Percentiles rank a stretch among this genome's conserved stretches.
phyloP scores from a whole-genome alignment of 2,329 filamentous ascomycete species.

The Aspergillus novoparasiticus region DNA sequence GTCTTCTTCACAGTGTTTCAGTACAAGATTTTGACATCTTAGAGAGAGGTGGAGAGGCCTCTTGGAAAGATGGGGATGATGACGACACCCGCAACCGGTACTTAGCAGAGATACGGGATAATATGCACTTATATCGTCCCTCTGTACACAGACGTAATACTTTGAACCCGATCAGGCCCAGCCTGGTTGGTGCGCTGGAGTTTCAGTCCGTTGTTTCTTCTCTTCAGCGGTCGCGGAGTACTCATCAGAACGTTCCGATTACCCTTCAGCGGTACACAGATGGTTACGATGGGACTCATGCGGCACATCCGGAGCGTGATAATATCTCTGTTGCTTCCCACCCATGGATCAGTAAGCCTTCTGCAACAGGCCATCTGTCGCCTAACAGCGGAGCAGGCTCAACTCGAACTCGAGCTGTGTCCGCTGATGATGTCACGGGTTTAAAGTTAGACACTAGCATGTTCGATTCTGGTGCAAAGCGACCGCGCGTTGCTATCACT shows the following conservation, averaged over 20 bases:
- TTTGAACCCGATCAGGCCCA: constrained; percentile 84
- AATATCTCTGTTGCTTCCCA: constrained; percentile 52
- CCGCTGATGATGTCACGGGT: constrained; percentile 58
- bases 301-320: constrained; percentile 49
- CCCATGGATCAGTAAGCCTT: constrained; percentile 35
- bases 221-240: constrained; percentile 77
- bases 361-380: constrained; percentile 28
- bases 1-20: constrained; percentile 53
- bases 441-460: constrained; percentile 48
- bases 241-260: constrained; percentile 67
- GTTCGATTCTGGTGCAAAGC: constrained; percentile 23
- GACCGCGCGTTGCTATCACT: constrained; percentile 43
- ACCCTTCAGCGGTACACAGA: constrained; percentile 71
- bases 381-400: constrained; percentile 25
- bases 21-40: constrained; percentile 65
- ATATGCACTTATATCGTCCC: constrained; percentile 84
- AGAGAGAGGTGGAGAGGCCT: constrained; percentile 54
- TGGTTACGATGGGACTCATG: constrained; percentile 51
- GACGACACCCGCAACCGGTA: constrained; percentile 60
- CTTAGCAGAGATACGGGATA: constrained; percentile 82
- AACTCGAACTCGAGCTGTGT: constrained; percentile 56
- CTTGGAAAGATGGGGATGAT: constrained; percentile 57
- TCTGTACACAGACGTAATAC: constrained; percentile 69
- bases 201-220: constrained; percentile 91
- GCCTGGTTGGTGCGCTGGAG: constrained; percentile 88